Base-by-base conservation (phyloP, 140 eudicot genomes). In the Ambrosia hybrid region DNA sequence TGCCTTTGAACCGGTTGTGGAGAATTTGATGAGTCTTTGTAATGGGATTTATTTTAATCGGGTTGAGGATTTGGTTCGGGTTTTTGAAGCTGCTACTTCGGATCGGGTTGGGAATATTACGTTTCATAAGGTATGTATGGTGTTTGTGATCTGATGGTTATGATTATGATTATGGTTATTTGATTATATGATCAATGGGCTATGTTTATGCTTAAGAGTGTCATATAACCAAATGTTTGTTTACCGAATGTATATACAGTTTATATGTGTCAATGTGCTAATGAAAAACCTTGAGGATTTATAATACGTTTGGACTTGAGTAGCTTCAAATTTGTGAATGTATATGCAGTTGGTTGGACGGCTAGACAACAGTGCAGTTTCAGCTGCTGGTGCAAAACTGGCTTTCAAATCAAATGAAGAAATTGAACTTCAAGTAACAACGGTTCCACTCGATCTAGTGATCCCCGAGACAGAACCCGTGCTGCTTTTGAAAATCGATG, bases 391-490 rank as follows among this genome's bases (percentile, higher is more conserved):
- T 57, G 99, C 99, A n/a, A 95, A 88, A 74, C 2, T 95, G 85
- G 97, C 99, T 10, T 95, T 95, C 71, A 94, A 91, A 81, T 90
- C 99, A n/a, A 94, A 94, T 36, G 97, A 94, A 81, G 99, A 88
- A 84, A 64, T 91, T 16, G 96, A 81, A 71, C 77, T 94, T 70
- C 87, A 91, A 85, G 95, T 95, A 41, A 74, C 80, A 72, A 65
- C 97, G 10, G 79, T 95, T 57, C 99, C 97, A 2, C 96, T 95
- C 1, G 99, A 95, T 80, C 71, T 78, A 37, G 80, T 95, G 53
- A 86, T 95, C 55, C 84, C 83, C 9, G 97, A 91, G 9, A 49
- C 88, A 0, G 97, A 88, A 73, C 74, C 73, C 3, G 95, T 95
- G 30, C 78, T 88, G 38, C 79, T 95, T 73, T 63, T 95, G 63